These are phyloP conservation scores for Moricandia arvensis DNA, from an alignment of 345 rosid genomes.

Conservation along the genomic window DNA sequence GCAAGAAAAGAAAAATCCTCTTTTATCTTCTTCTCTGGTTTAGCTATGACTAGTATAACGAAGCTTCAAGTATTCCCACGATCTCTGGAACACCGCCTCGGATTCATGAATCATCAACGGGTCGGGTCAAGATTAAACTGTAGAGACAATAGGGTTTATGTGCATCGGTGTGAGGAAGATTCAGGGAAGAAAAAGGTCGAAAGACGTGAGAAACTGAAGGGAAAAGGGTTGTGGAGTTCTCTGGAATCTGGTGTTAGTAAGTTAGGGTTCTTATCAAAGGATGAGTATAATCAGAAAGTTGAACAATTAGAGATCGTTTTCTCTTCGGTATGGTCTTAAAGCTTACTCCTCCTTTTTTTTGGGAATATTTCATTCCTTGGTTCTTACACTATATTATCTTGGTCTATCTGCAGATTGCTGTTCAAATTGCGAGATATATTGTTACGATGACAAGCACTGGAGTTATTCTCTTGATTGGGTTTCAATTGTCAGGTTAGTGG, in stretches of 20 bases:
- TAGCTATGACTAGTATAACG: conserved; percentile 56
- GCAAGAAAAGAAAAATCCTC: neutral
- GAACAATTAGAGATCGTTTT: conserved; percentile 58
- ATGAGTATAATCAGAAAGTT: conserved; percentile 45
- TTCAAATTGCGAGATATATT: conserved; percentile 87
- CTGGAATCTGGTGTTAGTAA: conserved; percentile 43
- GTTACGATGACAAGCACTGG: conserved; percentile 96
- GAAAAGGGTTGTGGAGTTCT: conserved; percentile 46
- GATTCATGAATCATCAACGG: conserved; percentile 41
- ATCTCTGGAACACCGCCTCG: conserved; percentile 35
- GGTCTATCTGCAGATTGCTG: conserved; percentile 51
- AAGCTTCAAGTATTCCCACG: conserved; percentile 55
- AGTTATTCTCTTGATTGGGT: conserved; percentile 74
- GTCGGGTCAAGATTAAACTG: conserved; percentile 34
- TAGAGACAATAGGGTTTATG: conserved; percentile 49
- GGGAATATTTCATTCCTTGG: no score
- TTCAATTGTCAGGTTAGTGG: conserved; percentile 80
- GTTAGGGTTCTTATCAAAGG: conserved; percentile 43
- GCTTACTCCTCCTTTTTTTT: neutral
- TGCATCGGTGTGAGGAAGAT: conserved; percentile 41
- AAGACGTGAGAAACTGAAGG: conserved; percentile 36
- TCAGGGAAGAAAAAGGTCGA: conserved; percentile 41
- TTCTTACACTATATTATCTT: neutral
- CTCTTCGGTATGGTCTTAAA: conserved; percentile 47
- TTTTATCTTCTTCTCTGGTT: neutral